Evolutionary conservation across 73 alveolate species (phyloP).

Genomic region (Paramecium tetraurelia): DNA sequence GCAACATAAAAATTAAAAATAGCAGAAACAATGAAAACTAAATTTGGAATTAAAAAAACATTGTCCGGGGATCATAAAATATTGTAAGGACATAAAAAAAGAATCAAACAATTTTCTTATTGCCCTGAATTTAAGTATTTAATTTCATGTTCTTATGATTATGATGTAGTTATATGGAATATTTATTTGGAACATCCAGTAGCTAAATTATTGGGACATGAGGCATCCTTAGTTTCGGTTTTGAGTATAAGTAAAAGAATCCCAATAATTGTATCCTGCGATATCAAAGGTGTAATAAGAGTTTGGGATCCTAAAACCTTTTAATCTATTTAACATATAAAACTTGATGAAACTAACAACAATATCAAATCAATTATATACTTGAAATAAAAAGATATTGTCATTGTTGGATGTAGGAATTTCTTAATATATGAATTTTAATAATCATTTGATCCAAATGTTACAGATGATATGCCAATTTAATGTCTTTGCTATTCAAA

Average conservation of each 20-base stretch:
- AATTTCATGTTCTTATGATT: constrained; percentile 45
- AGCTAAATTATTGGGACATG: constrained; percentile 59
- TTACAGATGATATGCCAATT: constrained; percentile 53
- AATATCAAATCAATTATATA: constrained; percentile 1
- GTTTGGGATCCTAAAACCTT: constrained; percentile 52
- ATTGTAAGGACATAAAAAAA: constrained; percentile 51
- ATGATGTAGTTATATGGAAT: constrained; percentile 51
- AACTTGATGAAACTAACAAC: constrained; percentile 18
- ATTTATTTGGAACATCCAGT: constrained; percentile 60
- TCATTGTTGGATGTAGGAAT: constrained; percentile 38
- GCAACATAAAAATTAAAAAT: background rate
- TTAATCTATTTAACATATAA: background rate
- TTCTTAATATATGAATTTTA: constrained; percentile 27
- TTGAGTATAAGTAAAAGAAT: background rate
- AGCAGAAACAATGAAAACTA: background rate
- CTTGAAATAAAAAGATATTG: background rate
- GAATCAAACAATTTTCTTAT: constrained; percentile 41
- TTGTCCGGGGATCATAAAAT: constrained; percentile 7
- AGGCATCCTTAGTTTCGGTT: constrained; percentile 49
- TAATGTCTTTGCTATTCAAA: constrained; percentile 21
- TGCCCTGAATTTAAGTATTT: constrained; percentile 20
- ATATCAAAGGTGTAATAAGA: constrained; percentile 48
- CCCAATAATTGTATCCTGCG: constrained; percentile 20
- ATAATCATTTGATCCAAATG: constrained; percentile 39
- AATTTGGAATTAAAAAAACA: background rate